These are phyloP conservation scores for Hypoxylon crocopeplum DNA, from an alignment of 495 filamentous ascomycete species.

Conservation along the genomic window DNA sequence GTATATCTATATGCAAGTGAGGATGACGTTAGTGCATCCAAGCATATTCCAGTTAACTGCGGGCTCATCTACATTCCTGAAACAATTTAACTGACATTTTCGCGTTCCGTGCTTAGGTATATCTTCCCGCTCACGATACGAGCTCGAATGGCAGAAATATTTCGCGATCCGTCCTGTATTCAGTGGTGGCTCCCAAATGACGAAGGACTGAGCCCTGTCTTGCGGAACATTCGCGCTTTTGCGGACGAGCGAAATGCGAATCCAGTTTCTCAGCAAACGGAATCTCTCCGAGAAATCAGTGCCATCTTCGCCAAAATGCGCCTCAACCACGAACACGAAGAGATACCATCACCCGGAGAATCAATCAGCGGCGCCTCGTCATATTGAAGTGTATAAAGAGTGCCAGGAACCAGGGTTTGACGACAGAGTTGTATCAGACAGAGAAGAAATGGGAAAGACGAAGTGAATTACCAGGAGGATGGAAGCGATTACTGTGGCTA, in stretches of 20 bases:
- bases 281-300: slow-evolving; percentile 77
- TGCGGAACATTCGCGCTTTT: slow-evolving; percentile 78
- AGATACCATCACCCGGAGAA: slow-evolving; percentile 24
- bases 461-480: too few species aligned
- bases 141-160: slow-evolving; percentile 72
- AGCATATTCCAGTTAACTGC: not conserved
- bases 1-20: not conserved
- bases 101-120: slow-evolving; percentile 63
- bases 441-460: not conserved
- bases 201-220: slow-evolving; percentile 71
- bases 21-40: not conserved
- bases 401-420: not conserved
- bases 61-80: slow-evolving; percentile 5
- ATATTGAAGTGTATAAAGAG: slow-evolving; percentile 2
- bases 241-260: slow-evolving; percentile 73
- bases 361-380: slow-evolving; percentile 30
- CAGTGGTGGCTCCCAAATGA: slow-evolving; percentile 90
- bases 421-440: not conserved
- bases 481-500: too few species aligned
- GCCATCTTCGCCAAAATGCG: slow-evolving; percentile 66
- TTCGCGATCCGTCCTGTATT: slow-evolving; percentile 69
- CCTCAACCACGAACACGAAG: slow-evolving; percentile 36
- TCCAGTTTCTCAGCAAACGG: slow-evolving; percentile 65
- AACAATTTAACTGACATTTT: slow-evolving; percentile 25
- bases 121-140: slow-evolving; percentile 80